Conservation (phyloP, 2,329 filamentous ascomycete species). For the Nothomitra cinnamomea region DNA sequence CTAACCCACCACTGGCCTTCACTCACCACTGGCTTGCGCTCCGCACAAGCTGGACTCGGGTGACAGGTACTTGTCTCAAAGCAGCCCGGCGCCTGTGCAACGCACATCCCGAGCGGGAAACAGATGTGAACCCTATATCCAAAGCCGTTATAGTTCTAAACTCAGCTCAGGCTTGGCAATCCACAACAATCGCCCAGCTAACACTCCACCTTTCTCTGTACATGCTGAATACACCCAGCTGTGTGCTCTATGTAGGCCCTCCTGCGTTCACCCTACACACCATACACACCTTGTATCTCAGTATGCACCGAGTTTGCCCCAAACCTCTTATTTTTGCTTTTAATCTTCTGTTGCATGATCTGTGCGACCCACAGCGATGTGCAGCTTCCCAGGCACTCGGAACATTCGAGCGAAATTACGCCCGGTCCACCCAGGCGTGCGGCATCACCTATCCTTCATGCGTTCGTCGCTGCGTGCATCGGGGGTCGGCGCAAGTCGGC, state of each 20-base stretch:
- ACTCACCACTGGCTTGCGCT: too few species aligned
- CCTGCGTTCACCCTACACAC: too few species aligned
- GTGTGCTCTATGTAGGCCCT: too few species aligned
- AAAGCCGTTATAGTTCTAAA: not conserved
- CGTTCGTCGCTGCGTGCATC: not conserved
- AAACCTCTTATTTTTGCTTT: not conserved
- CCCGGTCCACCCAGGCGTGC: not conserved
- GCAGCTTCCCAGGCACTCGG: not conserved
- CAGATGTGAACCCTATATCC: not conserved
- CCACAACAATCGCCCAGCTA: not conserved
- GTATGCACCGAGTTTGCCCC: too few species aligned
- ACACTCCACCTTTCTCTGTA: too few species aligned
- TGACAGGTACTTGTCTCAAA: not conserved
- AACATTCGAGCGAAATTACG: not conserved
- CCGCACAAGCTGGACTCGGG: not conserved
- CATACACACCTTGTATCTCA: too few species aligned
- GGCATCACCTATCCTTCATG: not conserved
- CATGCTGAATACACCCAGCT: too few species aligned
- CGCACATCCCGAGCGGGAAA: not conserved
- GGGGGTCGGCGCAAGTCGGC: too few species aligned
- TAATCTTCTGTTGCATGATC: constrained; percentile 3
- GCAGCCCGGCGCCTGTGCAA: not conserved
- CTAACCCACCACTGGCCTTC: too few species aligned
- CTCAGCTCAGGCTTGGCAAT: not conserved
- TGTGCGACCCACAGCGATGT: not conserved